These are phyloP conservation scores for Pelargonium cotyledonis DNA, from an alignment of 441 rosid genomes.

Conservation along the genomic window DNA sequence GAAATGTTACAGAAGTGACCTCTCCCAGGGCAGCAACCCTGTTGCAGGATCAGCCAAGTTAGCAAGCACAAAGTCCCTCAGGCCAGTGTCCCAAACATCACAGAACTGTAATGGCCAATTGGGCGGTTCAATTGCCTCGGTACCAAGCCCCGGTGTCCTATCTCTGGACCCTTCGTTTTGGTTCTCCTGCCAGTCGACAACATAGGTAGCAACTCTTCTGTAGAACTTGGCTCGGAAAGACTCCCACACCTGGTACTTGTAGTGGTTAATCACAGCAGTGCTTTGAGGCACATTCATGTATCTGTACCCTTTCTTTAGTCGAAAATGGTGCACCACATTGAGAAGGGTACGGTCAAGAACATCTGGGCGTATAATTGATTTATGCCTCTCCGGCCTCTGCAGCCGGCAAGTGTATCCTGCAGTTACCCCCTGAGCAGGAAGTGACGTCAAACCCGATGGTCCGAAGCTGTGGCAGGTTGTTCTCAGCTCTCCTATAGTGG, in stretches of 20 bases:
- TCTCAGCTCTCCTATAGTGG: constrained; percentile 57
- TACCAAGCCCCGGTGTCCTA: constrained; percentile 89
- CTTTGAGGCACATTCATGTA: constrained; percentile 61
- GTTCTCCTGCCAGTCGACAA: constrained; percentile 85
- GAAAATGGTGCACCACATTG: constrained; percentile 85
- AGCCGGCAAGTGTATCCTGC: constrained; percentile 86
- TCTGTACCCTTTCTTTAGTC: constrained; percentile 45
- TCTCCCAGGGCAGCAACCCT: constrained; percentile 77
- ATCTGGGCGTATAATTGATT: constrained; percentile 67
- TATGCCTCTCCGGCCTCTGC: constrained; percentile 79
- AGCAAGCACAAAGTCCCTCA: constrained; percentile 72
- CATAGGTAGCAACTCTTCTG: constrained; percentile 90
- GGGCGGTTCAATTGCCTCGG: constrained; percentile 70
- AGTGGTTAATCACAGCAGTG: constrained; percentile 69
- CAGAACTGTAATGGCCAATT: constrained; percentile 78
- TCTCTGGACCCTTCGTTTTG: constrained; percentile 88
- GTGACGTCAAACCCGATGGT: constrained; percentile 70
- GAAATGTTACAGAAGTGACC: constrained; percentile 26
- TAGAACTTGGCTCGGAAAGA: constrained; percentile 77
- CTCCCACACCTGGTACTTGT: constrained; percentile 93
- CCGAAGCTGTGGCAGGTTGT: constrained; percentile 86
- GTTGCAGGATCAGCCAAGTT: constrained; percentile 64
- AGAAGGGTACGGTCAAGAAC: constrained; percentile 57
- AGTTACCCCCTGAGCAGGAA: constrained; percentile 66
- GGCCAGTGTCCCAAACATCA: constrained; percentile 89